Base-by-base conservation (phyloP, 306 rosid species). In the Dryas alaskensis region DNA sequence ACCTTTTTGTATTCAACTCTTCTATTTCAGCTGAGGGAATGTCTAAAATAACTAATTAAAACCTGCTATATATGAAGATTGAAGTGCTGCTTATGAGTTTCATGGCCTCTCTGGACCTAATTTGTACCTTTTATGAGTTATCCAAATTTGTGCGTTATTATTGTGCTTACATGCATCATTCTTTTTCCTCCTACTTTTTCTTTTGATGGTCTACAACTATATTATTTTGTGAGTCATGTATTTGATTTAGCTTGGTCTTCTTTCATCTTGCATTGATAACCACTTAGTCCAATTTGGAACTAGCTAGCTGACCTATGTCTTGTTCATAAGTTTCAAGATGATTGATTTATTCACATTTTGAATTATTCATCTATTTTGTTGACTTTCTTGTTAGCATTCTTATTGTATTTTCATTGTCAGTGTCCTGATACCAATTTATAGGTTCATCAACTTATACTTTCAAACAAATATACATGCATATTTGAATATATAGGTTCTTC, bases 361-460 rank as follows among this genome's bases (percentile, higher is more conserved):
- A 5, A 27, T 44, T 10, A 4, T 27, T 3, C 22, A 13, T 40
- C 40, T 49, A 27, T 3, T 10, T 22, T 51, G 27, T 69, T 63
- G 55, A 64, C 10, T 39, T 66, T 78, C 39, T 54, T 44, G 53
- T 75, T 19, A 65, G 65, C 61, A 45, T 53, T 66, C 59, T 50
- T 17, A 61, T 43, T 10, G 53, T 16, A 43, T 45, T 76, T 81
- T 67, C 57, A 58, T 84, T 80, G 77, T 49, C 97, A 95, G 99
- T 95, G 99, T 82, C 99, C 98, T 37, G 99, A 95, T 70, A 92
- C 99, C 22, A 95, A 95, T 84, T 95, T n/a, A n/a, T n/a, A n/a
- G n/a, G n/a, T n/a, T n/a, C n/a, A n/a, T n/a, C n/a, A n/a, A n/a
- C n/a, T n/a, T n/a, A n/a, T n/a, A n/a, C n/a, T n/a, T n/a, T n/a